Evolutionary conservation across 768 basidiomycete genomes (phyloP), one percentile per base, ranked within the genome.

Genomic region (Rhodotorula diobovata): DNA sequence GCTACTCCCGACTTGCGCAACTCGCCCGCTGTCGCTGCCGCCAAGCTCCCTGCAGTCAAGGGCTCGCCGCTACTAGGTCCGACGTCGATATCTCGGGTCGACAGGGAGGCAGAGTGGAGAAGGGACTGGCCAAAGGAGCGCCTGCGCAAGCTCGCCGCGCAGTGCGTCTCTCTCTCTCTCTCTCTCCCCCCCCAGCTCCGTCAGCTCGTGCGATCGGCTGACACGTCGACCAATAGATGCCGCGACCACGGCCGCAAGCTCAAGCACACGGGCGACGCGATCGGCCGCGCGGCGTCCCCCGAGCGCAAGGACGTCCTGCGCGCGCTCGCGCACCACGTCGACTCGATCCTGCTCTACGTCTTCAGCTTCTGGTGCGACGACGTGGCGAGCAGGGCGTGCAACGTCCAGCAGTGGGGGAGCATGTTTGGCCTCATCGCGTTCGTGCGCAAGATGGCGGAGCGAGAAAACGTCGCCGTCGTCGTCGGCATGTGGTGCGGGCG

Each of bases 261-360:
- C 79, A 91, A 93, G 81, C 90, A 89, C 78, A 90, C 90, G 2
- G 90, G 90, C 35, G 89, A 90, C 78, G 85, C 87, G 56, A 87
- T 90, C 48, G 87, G 89, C 11, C 66, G 76, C 9, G 37, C 30
- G 11, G 5, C 56, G 5, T 20, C 53, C 30, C 43, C 37, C 10
- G 18, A 45, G 86, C 10, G 83, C 84, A 5, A 85, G 87, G 80
- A 85, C 85, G 77, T 86, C 88, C 76, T 88, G 86, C 79, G 91
- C 77, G 88, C 89, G 39, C 85, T 89, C 35, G 84, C 91, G 30
- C 90, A 91, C 79, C 87, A 90, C 58, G 81, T 90, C 51, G 90
- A 93, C 80, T 88, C 90, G 54, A 84, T 92, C 67, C 82, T 92
- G 54, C 89, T 88, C 81, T 93, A 92, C 81, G 86, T 89, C 9